Conservation (phyloP, 257 asterid genomes). For the Euphrasia confusa region DNA sequence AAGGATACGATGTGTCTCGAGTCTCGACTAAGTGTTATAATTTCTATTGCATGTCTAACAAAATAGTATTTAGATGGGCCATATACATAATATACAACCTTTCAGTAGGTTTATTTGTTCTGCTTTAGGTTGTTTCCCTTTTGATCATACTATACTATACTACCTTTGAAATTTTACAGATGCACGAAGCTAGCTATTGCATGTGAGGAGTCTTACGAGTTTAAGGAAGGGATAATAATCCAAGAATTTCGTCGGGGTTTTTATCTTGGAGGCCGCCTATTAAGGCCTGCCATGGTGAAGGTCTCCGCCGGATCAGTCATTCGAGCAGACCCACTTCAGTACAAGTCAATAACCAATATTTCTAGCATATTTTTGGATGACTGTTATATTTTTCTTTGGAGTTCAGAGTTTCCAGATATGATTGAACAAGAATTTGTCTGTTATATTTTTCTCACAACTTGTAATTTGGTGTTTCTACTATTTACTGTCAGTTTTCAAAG, state of each 20-base stretch:
- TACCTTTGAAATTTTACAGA: slow-evolving; percentile 31
- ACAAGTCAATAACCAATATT: neutral
- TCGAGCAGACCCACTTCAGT: no score
- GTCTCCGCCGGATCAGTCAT: slow-evolving; percentile 56
- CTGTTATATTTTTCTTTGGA: no score
- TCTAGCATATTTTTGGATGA: neutral
- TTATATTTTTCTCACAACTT: no score
- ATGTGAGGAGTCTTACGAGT: slow-evolving; percentile 74
- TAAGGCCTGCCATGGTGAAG: slow-evolving; percentile 88
- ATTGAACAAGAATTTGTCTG: no score
- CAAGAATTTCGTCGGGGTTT: slow-evolving; percentile 88
- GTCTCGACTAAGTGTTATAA: no score
- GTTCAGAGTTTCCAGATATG: neutral
- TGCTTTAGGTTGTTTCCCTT: neutral
- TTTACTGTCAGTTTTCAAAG: no score
- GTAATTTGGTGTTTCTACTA: no score
- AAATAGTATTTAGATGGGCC: neutral
- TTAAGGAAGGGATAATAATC: slow-evolving; percentile 62
- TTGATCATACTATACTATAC: neutral
- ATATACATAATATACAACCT: neutral
- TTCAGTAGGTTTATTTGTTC: neutral
- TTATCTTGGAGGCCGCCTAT: slow-evolving; percentile 55
- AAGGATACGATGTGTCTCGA: no score
- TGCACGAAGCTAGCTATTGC: slow-evolving; percentile 89
- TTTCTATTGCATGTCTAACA: neutral